Percentiles rank a stretch among this genome's conserved stretches.
Conservation (phyloP, 2,329 filamentous ascomycete genomes). For the Fusarium setosum region DNA sequence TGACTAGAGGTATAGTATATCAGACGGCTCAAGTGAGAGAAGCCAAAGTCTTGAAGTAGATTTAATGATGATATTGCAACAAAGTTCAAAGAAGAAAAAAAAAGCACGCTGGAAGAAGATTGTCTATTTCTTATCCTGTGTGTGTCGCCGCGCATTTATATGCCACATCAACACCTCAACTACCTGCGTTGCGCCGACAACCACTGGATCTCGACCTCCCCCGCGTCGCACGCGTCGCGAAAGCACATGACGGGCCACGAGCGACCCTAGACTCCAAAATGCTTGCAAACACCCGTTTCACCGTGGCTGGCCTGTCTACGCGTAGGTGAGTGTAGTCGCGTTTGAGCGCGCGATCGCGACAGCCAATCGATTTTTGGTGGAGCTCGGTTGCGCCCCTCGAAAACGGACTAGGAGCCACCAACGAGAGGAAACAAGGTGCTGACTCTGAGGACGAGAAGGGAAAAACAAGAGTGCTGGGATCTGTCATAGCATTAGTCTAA, state of each 20-base stretch:
- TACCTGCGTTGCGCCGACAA: conserved; percentile 31
- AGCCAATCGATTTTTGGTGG: conserved; percentile 30
- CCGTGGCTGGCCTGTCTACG: conserved; percentile 7
- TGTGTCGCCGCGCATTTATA: conserved; percentile 24
- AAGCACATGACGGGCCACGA: conserved; percentile 15
- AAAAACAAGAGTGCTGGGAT: too few species aligned
- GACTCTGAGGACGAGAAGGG: not conserved
- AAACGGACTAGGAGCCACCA: conserved; percentile 1
- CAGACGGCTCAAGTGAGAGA: conserved; percentile 43
- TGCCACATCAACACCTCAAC: conserved; percentile 20
- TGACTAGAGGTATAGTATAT: conserved; percentile 3
- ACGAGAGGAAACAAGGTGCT: not conserved
- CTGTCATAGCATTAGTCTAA: not conserved
- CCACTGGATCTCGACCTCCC: conserved; percentile 28
- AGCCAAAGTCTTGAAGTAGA: conserved; percentile 13
- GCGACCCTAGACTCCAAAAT: not conserved
- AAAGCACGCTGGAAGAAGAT: conserved; percentile 33
- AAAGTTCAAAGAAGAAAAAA: not conserved
- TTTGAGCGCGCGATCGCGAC: conserved; percentile 19
- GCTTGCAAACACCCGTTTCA: conserved; percentile 31
- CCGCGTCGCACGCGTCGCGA: conserved; percentile 23
- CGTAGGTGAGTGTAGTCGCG: conserved; percentile 14
- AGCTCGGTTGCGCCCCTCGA: not conserved
- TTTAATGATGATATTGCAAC: not conserved
- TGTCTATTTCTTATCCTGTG: conserved; percentile 3